phyloP scores from a whole-genome alignment of 1,284 basidiomycete species.

The Ustilago bromivora region DNA sequence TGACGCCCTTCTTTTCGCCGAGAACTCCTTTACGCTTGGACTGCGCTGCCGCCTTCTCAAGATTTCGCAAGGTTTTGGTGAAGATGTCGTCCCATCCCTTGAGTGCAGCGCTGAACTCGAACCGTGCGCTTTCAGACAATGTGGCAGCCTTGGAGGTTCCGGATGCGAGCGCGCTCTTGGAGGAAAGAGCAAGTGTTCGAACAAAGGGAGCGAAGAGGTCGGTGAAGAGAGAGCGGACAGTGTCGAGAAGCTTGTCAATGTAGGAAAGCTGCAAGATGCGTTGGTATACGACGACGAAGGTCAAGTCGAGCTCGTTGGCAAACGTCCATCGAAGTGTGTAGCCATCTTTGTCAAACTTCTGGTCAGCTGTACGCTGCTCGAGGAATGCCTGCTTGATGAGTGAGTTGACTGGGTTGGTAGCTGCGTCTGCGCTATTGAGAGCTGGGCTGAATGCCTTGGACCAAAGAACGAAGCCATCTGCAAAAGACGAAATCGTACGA shows the following conservation, averaged over 20 bases:
- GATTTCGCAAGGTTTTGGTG: constrained; percentile 79
- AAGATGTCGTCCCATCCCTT: constrained; percentile 86
- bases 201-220: constrained; percentile 58
- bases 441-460: constrained; percentile 61
- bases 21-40: constrained; percentile 53
- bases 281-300: constrained; percentile 80
- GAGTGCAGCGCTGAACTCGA: constrained; percentile 78
- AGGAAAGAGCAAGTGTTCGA: constrained; percentile 75
- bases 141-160: constrained; percentile 74
- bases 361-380: constrained; percentile 61
- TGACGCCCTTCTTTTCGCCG: constrained; percentile 42
- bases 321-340: constrained; percentile 66
- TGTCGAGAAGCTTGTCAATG: constrained; percentile 80
- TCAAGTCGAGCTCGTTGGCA: constrained; percentile 65
- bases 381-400: constrained; percentile 66
- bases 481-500: background rate
- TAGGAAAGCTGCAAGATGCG: constrained; percentile 95
- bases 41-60: constrained; percentile 80
- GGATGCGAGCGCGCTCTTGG: constrained; percentile 81
- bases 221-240: constrained; percentile 58
- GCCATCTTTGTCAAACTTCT: constrained; percentile 61
- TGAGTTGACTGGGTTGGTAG: constrained; percentile 56
- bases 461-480: constrained; percentile 65
- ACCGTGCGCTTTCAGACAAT: constrained; percentile 54
- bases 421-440: constrained; percentile 25